Base-by-base conservation (phyloP, 495 filamentous ascomycete genomes). In the Articulospora tetracladia region DNA sequence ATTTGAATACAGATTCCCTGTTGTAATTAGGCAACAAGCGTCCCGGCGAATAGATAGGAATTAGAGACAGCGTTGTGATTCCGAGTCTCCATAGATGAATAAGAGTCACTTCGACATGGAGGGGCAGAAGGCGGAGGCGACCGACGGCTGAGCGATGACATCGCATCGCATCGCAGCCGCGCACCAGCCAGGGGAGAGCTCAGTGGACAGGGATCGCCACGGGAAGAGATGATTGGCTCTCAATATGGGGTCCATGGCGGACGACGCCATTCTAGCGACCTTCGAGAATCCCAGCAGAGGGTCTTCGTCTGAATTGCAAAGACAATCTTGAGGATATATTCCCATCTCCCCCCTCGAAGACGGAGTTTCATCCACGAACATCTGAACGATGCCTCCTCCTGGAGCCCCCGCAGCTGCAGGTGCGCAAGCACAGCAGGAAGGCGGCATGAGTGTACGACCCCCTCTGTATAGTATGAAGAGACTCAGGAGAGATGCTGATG, bases 381-480 rank as follows among this genome's bases (percentile, higher is more conserved):
- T 32, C 13, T 36, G 39, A 27, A 55, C 59, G 63, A 70, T 70
- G 68, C 62, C 68, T 64, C 46, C 59, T 61, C 61, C 59, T 11
- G 53, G 59, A 34, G 68, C 65, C 53, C 66, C 65, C 6, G 58
- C 63, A 50, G 65, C 62, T 54, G 57, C 63, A 2, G 63, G 25
- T 49, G 68, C 57, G 3, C 58, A 51, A 23, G 65, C 60, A 27
- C 63, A 65, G 36, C 22, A 53, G 11, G 55, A 62, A 48, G 57
- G 59, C 27, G 62, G 68, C 2, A 60, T 70, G 53, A 64, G 59
- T 51, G 65, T 66, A 61, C 30, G 60, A 57, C 20, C 28, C n/a
- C n/a, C n/a, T 28, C 28, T 41, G 26, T 24, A 20, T 8, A 25
- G 8, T 12, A 27, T 20, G 19, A n/a, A 24, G 20, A 1, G 20